These are phyloP conservation scores for Sclerotinia borealis DNA, from an alignment of 2,329 filamentous ascomycete genomes.

Conservation along the genomic window DNA sequence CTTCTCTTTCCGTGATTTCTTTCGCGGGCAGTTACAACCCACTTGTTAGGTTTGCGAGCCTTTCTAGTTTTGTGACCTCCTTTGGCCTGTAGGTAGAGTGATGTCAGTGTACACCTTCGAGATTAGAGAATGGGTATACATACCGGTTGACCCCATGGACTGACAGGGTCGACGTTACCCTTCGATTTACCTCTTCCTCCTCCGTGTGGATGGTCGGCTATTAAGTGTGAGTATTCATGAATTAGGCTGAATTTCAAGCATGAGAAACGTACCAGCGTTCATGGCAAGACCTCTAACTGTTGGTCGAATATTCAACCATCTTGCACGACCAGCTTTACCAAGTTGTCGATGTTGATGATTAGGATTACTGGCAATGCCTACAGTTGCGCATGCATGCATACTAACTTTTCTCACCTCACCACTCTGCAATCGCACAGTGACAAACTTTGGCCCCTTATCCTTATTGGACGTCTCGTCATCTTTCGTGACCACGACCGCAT, in stretches of 20 bases:
- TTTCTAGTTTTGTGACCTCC: conserved; percentile 86
- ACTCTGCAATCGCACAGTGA: conserved; percentile 82
- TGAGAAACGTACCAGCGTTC: conserved; percentile 69
- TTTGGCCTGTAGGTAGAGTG: conserved; percentile 54
- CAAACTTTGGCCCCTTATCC: conserved; percentile 57
- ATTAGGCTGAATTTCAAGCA: conserved; percentile 16
- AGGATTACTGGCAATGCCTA: conserved; percentile 89
- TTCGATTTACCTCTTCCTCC: conserved; percentile 99
- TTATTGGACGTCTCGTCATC: conserved; percentile 65
- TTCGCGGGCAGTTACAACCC: conserved; percentile 74
- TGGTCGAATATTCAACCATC: conserved; percentile 90
- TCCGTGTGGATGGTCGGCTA: conserved; percentile 92
- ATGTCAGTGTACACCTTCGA: not conserved
- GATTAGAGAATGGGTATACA: conserved; percentile 37
- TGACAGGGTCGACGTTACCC: conserved; percentile 92
- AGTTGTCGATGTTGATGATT: conserved; percentile 86
- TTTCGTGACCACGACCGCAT: conserved; percentile 82
- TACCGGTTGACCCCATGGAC: conserved; percentile 94
- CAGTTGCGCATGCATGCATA: conserved; percentile 88
- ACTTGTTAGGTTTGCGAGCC: conserved; percentile 86
- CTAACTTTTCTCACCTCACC: conserved; percentile 86
- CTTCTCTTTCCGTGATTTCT: conserved; percentile 90
- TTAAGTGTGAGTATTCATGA: not conserved
- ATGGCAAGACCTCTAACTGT: conserved; percentile 97
- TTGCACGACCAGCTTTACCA: conserved; percentile 88